phyloP scores from a whole-genome alignment of 1,284 basidiomycete genomes.

The Naganishia albida region DNA sequence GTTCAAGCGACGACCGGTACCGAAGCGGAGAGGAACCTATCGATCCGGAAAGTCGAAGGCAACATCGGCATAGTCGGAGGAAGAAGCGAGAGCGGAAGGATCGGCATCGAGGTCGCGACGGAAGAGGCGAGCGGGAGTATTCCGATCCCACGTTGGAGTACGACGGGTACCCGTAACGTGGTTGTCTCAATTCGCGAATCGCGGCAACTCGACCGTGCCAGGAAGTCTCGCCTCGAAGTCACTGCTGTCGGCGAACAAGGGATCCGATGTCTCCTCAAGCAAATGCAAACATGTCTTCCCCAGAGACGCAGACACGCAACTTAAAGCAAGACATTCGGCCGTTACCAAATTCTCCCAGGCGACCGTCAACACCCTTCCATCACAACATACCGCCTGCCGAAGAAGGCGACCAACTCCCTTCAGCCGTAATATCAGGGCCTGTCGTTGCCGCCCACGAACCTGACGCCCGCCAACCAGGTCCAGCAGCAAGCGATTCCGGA shows the following conservation, averaged over 20 bases:
- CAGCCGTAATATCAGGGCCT: neutral
- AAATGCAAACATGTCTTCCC: too few relatives aligned
- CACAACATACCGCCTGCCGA: neutral
- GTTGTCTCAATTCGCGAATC: too few relatives aligned
- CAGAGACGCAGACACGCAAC: neutral
- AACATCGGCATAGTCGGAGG: neutral
- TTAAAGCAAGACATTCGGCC: neutral
- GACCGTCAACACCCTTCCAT: conserved; percentile 10
- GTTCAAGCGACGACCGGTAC: neutral
- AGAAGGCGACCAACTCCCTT: neutral
- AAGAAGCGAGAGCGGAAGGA: conserved; percentile 7
- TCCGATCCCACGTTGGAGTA: conserved; percentile 11
- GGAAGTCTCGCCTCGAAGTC: too few relatives aligned
- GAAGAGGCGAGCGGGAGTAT: neutral
- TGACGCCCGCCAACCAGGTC: neutral
- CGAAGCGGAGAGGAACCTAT: neutral
- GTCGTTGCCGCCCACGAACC: neutral
- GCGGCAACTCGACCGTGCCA: too few relatives aligned
- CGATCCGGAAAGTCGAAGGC: neutral
- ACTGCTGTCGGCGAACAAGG: too few relatives aligned
- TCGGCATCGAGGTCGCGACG: neutral
- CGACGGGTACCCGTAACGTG: neutral
- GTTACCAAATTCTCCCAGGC: neutral
- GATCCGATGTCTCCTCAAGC: too few relatives aligned
- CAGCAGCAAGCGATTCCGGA: neutral